A percentile compares a stretch with the other conserved stretches of the same genome.
Conservation (phyloP, 352 stramenopile genomes). For the Phytophthora megakarya region DNA sequence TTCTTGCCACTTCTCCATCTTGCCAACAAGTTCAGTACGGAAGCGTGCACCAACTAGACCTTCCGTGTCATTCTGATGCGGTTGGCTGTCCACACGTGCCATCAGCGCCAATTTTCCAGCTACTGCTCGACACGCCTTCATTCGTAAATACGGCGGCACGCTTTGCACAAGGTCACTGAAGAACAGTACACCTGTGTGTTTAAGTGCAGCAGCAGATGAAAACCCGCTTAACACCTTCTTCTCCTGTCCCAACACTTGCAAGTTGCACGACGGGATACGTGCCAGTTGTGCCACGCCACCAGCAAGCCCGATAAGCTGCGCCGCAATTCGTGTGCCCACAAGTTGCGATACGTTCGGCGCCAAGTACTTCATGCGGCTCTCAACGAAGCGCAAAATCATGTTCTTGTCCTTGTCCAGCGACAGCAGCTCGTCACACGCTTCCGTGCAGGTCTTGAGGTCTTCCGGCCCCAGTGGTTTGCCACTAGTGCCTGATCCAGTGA, state of each 20-base stretch:
- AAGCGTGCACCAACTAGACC: constrained; percentile 85
- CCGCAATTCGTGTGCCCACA: constrained; percentile 94
- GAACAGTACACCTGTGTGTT: constrained; percentile 94
- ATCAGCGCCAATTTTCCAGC: constrained; percentile 92
- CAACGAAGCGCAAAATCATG: constrained; percentile 91
- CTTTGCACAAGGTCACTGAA: constrained; percentile 93
- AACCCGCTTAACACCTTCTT: constrained; percentile 93
- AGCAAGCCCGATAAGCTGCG: constrained; percentile 93
- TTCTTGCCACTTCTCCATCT: constrained; percentile 98
- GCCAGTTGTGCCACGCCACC: constrained; percentile 94
- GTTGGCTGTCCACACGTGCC: constrained; percentile 92
- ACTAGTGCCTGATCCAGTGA: constrained; percentile 92
- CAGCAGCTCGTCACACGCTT: constrained; percentile 88
- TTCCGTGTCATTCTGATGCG: constrained; percentile 70
- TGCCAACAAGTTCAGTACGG: constrained; percentile 89
- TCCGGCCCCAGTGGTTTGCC: constrained; percentile 76
- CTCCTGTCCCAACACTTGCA: constrained; percentile 96
- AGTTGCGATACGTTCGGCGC: constrained; percentile 94
- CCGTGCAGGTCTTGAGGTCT: constrained; percentile 78
- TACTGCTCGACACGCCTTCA: constrained; percentile 94
- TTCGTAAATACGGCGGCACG: constrained; percentile 91
- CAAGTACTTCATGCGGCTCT: constrained; percentile 92
- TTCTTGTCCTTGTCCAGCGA: constrained; percentile 85
- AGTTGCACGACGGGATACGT: constrained; percentile 97
- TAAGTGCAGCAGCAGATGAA: constrained; percentile 77